Evolutionary conservation across 1,284 basidiomycete genomes (phyloP), one percentile per base, ranked within the genome.

Genomic region (Sparassis latifolia): DNA sequence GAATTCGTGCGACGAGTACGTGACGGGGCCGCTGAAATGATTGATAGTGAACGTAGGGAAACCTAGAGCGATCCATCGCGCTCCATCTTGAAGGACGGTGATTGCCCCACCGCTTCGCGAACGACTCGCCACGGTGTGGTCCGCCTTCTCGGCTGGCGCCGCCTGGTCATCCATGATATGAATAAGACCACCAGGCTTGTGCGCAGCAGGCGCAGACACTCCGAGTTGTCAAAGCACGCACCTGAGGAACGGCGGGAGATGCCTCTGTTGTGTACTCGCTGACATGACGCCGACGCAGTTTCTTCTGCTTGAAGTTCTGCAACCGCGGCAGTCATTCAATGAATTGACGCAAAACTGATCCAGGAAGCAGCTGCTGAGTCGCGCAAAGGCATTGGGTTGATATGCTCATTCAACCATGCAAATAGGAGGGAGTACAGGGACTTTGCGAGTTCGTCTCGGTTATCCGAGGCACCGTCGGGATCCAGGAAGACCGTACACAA

Each of bases 311-410:
- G 75, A 90, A 97, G 57, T 84, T 77, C 51, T 97, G 92, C 37
- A 97, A 66, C 10, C 89, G 20, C n/a, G n/a, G n/a, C n/a, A n/a
- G n/a, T n/a, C n/a, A n/a, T n/a, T n/a, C n/a, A n/a, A n/a, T n/a
- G n/a, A 84, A 71, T 99, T 99, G 76, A 98, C 78, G 67, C 89
- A 92, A 69, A 99, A 20, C 20, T 20, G 20, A 20, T 20, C 20
- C 20, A 20, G 20, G 20, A 20, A 20, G n/a, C n/a, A n/a, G 94
- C 59, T 97, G 93, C 61, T 98, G 95, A 38, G 99, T 80, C 10
- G 92, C n/a, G 94, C 92, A 96, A 29, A 98, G 81, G 49, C 89
- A 89, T 61, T 96, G 86, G 86, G 67, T 99, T 98, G 72, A 99
- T 86, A 64, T 92, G 82, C 67, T 99, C 96, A 65, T 95, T 97